These are phyloP conservation scores for Marasmius fiardii DNA, from an alignment of 1,284 basidiomycete genomes.

Conservation along the genomic window DNA sequence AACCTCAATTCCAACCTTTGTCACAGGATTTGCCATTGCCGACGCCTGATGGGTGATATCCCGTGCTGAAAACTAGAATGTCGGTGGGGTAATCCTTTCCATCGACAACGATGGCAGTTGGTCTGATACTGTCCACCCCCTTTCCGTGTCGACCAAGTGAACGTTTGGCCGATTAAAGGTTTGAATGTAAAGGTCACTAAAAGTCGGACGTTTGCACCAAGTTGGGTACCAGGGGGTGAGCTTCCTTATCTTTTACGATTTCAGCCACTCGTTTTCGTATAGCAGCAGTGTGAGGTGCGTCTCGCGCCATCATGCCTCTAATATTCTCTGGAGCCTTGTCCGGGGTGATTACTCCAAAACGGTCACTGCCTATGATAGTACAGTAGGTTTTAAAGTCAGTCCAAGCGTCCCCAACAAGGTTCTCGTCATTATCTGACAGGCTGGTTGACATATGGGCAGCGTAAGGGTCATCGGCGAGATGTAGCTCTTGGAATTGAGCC, in stretches of 20 bases:
- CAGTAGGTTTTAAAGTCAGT: slow-evolving; percentile 2
- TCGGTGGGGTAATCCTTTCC: slow-evolving; percentile 15
- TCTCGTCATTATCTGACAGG: background rate
- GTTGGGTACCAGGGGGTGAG: slow-evolving; percentile 13
- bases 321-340: slow-evolving; percentile 14
- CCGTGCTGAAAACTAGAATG: slow-evolving; percentile 16
- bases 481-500: slow-evolving; percentile 9
- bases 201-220: slow-evolving; percentile 10
- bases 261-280: slow-evolving; percentile 12
- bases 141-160: slow-evolving; percentile 17
- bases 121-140: slow-evolving; percentile 12
- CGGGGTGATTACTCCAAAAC: slow-evolving; percentile 7
- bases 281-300: slow-evolving; percentile 7
- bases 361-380: slow-evolving; percentile 10
- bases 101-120: slow-evolving; percentile 9
- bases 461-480: slow-evolving; percentile 15
- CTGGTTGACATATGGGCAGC: slow-evolving; percentile 2
- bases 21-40: slow-evolving; percentile 6
- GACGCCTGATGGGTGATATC: background rate
- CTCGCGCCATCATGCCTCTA: slow-evolving; percentile 8
- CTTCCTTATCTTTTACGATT: slow-evolving; percentile 13
- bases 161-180: slow-evolving; percentile 17
- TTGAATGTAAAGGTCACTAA: slow-evolving; percentile 12
- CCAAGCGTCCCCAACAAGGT: slow-evolving; percentile 16
- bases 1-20: slow-evolving; percentile 1